Base-by-base conservation (phyloP, 2,329 filamentous ascomycete genomes). In the Myriosclerotinia curreyana region DNA sequence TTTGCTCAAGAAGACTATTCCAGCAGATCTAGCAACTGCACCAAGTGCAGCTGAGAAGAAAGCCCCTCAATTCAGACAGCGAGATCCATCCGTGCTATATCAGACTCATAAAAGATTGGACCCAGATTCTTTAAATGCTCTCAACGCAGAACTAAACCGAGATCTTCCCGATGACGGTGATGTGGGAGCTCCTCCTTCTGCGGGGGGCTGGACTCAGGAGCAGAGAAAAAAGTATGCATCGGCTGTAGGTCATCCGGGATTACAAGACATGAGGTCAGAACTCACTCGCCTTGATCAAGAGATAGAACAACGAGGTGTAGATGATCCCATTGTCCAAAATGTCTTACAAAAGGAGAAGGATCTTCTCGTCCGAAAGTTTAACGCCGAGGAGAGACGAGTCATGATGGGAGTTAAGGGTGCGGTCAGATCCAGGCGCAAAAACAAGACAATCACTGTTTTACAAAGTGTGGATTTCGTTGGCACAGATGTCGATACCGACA, bases 61-160 rank as follows among this genome's bases (percentile, higher is more conserved):
- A 52, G 44, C 48, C 40, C 58, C 58, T 7, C 46, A 28, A 22
- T 40, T 60, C 4, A 50, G 58, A n/a, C 58, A 60, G 20, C 46
- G 58, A 38, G 58, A 60, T 52, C 58, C 58, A 28, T 60, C 44
- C 9, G 58, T 60, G 40, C 15, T 59, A 25, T 59, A 59, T 49
- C 55, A 59, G n/a, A 25, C 42, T 12, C 55, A 59, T 6, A 11
- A 17, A 48, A n/a, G 31, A 20, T 38, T 59, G 31, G 55, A 48
- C 14, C n/a, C 44, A 20, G 42, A 36, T 12, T 12, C 42, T 1
- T 20, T 59, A 25, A 48, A 59, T 22, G 44, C 42, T 20, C 55
- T 59, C n/a, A 59, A 59, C 31, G 55, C 40, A 38, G 20, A 48
- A 20, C 55, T 59, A 8, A 59, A 59, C 31, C 44, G 44, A 34